These are phyloP conservation scores for Pseudonitzschia pungens DNA, from an alignment of 108 stramenopile genomes.

Conservation along the genomic window DNA sequence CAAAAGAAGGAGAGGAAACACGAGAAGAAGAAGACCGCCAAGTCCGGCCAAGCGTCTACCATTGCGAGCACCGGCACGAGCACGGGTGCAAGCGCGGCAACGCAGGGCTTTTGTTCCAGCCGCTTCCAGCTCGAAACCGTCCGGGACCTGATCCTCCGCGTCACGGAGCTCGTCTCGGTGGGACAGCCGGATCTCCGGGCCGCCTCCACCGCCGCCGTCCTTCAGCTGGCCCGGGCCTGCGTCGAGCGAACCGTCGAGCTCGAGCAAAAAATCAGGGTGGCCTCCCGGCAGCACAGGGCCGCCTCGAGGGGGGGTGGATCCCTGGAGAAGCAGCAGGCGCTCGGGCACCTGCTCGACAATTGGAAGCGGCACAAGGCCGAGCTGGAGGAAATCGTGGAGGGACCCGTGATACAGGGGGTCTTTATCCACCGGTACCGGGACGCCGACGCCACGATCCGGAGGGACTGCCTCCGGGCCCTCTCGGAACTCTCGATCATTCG, in stretches of 20 bases:
- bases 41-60: too few relatives aligned
- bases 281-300: conserved; percentile 56
- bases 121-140: conserved; percentile 74
- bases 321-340: conserved; percentile 45
- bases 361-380: conserved; percentile 58
- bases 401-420: conserved; percentile 57
- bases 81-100: too few relatives aligned
- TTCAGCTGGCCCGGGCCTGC: conserved; percentile 58
- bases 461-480: conserved; percentile 60
- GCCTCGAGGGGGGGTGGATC: conserved; percentile 23
- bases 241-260: conserved; percentile 57
- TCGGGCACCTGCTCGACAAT: conserved; percentile 54
- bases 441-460: conserved; percentile 72
- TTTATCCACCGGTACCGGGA: conserved; percentile 84
- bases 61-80: too few relatives aligned
- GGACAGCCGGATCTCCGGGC: conserved; percentile 83
- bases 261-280: conserved; percentile 46
- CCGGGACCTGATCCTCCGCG: conserved; percentile 50
- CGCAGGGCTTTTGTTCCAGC: conserved; percentile 25
- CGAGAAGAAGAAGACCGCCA: too few relatives aligned
- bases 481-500: conserved; percentile 59
- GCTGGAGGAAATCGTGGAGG: conserved; percentile 61
- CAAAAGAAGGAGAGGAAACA: too few relatives aligned
- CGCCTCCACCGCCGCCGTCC: conserved; percentile 63
- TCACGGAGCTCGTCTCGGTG: conserved; percentile 67